Evolutionary conservation across 1,139 yeast genomes (phyloP), one percentile per base, ranked within the genome.

Genomic region (Lodderomyces orthopsilosis): DNA sequence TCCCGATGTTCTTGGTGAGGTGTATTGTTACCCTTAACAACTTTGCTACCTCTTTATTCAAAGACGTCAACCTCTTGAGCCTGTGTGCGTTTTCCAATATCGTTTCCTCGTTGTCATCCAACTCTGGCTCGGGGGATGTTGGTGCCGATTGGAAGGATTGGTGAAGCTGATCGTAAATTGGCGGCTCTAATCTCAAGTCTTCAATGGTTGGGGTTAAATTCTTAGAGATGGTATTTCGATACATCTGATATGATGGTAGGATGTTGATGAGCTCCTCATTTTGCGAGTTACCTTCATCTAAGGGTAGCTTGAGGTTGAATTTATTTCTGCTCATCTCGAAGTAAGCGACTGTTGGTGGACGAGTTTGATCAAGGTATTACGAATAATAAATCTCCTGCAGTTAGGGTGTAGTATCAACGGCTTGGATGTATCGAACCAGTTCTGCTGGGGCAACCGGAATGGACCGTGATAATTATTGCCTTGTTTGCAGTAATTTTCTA

Each of bases 241-340:
- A 68, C 62, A 70, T 65, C 44, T 69, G 74, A 49, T 70, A 70
- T 6, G 74, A 68, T 1, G 76, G 76, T 23, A 70, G 59, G 37
- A 70, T 69, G 46, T 64, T 69, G 51, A 71, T 52, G 41, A 68
- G 54, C 38, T 59, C 59, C 10, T 37, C 39, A 37, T 19, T 21
- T 19, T 34, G 7, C 19, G n/a, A n/a, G n/a, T 17, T 33, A 19
- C 3, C 15, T 3, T 21, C 37, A 4, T 21, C 26, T 10, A 19
- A 13, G 4, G 37, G 37, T 5, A 34, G 37, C 24, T 34, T 34
- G 3, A 34, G 15, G 19, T 34, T 34, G 37, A 34, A 34, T 14
- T 34, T 34, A 15, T 34, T 34, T 27, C 32, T n/a, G 17, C 32
- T 27, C 32, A 27, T 27, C 17, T 13, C 17, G 17, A 12, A 24